Percentiles rank a stretch among this genome's conserved stretches.
These are phyloP conservation scores for Xerocomellus dryophilus DNA, from an alignment of 768 basidiomycete genomes.

Conservation along the genomic window DNA sequence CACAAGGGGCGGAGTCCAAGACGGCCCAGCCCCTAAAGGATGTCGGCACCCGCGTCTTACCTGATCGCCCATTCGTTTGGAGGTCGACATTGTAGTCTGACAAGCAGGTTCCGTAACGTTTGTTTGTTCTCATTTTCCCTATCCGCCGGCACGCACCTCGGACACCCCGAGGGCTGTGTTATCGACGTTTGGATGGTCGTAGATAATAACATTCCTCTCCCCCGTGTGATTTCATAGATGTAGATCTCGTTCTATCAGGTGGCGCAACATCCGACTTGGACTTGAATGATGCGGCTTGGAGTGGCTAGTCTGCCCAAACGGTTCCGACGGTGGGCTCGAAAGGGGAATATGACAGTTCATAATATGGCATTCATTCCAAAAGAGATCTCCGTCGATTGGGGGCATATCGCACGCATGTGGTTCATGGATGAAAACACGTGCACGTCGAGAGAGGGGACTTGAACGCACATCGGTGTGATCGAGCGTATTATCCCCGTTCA, in stretches of 20 bases:
- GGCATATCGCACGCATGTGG: too few species aligned
- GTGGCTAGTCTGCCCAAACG: not conserved
- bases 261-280: not conserved
- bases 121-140: not conserved
- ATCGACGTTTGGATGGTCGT: not conserved
- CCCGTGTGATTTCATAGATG: not conserved
- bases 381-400: not conserved
- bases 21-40: not conserved
- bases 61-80: not conserved
- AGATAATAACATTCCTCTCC: not conserved
- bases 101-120: not conserved
- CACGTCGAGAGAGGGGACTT: not conserved
- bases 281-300: not conserved
- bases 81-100: not conserved
- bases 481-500: not conserved
- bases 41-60: not conserved
- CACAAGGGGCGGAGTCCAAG: not conserved
- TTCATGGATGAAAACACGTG: not conserved
- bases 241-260: not conserved
- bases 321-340: not conserved
- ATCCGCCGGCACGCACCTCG: slow-evolving; percentile 4
- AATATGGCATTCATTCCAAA: not conserved
- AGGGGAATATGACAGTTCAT: not conserved
- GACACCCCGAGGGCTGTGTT: slow-evolving; percentile 1
- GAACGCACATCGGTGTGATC: not conserved